These are phyloP conservation scores for Sclerotinia trifoliorum DNA, from an alignment of 2,329 filamentous ascomycete species.

Conservation along the genomic window DNA sequence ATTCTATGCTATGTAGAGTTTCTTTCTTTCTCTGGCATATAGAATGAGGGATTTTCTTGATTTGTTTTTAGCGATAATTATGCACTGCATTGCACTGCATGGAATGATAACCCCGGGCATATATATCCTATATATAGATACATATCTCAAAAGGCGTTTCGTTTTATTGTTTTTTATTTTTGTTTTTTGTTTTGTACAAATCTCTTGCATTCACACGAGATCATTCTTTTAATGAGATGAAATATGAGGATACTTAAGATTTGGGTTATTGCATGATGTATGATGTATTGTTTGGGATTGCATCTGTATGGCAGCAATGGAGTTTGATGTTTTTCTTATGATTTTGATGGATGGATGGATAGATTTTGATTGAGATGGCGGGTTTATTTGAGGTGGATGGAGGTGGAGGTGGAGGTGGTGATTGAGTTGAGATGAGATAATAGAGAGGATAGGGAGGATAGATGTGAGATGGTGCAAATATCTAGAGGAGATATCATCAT, in stretches of 20 bases:
- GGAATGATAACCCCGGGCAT: neutral
- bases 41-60: neutral
- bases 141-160: slow-evolving; percentile 1
- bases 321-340: neutral
- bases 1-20: slow-evolving; percentile 28
- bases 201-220: neutral
- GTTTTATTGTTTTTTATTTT: no score
- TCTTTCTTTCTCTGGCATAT: slow-evolving; percentile 16
- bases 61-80: neutral
- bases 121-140: neutral
- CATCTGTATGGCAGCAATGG: neutral
- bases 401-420: no score
- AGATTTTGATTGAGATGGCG: neutral
- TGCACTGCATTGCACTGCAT: neutral
- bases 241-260: neutral
- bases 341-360: neutral
- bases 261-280: no score
- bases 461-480: neutral
- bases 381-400: neutral
- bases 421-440: neutral
- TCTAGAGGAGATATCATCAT: neutral
- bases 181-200: no score
- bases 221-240: neutral
- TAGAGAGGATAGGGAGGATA: neutral
- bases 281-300: neutral